Percentiles rank a stretch among this genome's conserved stretches.
Conservation (phyloP, 805 yeast genomes). For the Kodamaea laetipori region DNA sequence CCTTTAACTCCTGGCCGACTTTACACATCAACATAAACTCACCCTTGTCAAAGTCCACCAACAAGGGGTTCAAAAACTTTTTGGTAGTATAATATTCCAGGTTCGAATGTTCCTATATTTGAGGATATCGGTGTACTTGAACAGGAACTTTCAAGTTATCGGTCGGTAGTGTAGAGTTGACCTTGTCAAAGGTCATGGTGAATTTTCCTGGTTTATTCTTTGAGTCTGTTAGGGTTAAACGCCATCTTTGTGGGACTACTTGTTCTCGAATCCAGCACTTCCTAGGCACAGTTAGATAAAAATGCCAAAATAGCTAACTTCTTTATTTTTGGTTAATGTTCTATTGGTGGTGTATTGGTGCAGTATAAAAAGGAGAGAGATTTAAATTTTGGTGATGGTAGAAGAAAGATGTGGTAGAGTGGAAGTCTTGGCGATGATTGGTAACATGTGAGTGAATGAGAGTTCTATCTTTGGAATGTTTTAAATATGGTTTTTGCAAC, state of each 20-base stretch:
- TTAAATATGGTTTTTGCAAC: too few species aligned
- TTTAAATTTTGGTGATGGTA: too few species aligned
- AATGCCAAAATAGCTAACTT: not conserved
- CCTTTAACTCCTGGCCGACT: not conserved
- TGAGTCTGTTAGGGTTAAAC: not conserved
- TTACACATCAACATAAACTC: constrained; percentile 15
- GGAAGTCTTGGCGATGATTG: too few species aligned
- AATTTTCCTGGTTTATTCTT: constrained; percentile 8
- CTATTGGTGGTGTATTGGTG: too few species aligned
- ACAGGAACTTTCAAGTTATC: constrained; percentile 24
- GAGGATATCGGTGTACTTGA: constrained; percentile 25
- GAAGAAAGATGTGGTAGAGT: too few species aligned
- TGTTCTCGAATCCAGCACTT: not conserved
- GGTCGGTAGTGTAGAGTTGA: constrained; percentile 11
- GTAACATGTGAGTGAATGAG: too few species aligned
- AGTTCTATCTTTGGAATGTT: too few species aligned
- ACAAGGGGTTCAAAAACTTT: constrained; percentile 12
- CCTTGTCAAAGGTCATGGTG: constrained; percentile 14
- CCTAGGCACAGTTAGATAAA: not conserved
- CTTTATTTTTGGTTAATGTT: too few species aligned
- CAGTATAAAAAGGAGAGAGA: too few species aligned
- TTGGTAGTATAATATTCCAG: constrained; percentile 13
- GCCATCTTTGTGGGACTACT: not conserved
- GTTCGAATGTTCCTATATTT: constrained; percentile 24
- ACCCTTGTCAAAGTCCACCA: constrained; percentile 18